Conservation (phyloP, 208 protist species). For the Perkinsela sp. region DNA sequence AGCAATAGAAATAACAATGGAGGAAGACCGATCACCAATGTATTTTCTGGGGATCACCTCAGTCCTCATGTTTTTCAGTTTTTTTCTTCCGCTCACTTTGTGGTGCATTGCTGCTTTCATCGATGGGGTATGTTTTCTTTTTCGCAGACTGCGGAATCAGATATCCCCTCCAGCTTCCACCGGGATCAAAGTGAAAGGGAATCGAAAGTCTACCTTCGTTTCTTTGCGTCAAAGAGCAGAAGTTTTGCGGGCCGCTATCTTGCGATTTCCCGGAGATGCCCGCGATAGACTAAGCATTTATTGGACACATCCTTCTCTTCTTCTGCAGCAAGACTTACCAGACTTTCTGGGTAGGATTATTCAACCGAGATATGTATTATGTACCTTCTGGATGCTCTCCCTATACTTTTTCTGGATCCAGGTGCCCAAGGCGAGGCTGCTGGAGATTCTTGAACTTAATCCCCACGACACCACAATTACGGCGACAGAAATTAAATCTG, state of each 20-base stretch:
- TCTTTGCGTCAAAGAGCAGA: background rate
- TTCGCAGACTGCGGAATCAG: too few relatives aligned
- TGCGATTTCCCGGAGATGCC: background rate
- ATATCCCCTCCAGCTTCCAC: too few relatives aligned
- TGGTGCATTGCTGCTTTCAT: background rate
- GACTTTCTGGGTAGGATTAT: background rate
- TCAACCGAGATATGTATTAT: background rate
- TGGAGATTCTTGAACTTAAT: background rate
- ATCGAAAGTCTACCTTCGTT: background rate
- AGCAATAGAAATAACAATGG: background rate
- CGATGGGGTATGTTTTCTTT: background rate
- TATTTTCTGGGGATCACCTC: background rate
- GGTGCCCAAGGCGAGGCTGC: background rate
- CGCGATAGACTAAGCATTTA: background rate
- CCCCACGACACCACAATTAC: slow-evolving; percentile 1
- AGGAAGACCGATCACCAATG: background rate
- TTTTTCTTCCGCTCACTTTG: background rate
- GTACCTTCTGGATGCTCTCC: background rate
- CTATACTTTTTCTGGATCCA: background rate
- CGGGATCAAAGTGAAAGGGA: background rate
- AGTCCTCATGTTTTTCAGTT: background rate
- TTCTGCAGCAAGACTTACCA: background rate
- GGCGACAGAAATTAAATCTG: slow-evolving; percentile 51
- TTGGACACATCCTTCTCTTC: background rate
- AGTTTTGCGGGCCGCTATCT: background rate